These are phyloP conservation scores for Alnus glutinosa DNA, from an alignment of 306 rosid genomes.

Conservation along the genomic window DNA sequence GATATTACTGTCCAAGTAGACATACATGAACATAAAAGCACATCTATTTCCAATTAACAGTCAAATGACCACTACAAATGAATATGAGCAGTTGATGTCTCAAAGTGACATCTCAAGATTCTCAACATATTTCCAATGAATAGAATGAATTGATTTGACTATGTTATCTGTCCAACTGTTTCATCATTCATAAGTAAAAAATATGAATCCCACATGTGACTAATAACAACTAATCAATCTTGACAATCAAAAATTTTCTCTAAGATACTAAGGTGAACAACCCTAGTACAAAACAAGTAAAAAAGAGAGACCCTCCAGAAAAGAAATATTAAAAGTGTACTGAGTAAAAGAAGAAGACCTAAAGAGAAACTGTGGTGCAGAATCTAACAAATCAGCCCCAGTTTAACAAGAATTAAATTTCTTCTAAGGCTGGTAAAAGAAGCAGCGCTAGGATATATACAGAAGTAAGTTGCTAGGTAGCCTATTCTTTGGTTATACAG, in stretches of 20 bases:
- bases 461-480: too few species aligned
- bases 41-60: neutral
- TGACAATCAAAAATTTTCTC: too few species aligned
- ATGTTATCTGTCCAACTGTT: too few species aligned
- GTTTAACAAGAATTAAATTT: neutral
- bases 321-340: neutral
- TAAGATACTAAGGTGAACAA: too few species aligned
- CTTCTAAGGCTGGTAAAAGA: neutral
- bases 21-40: neutral
- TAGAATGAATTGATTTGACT: too few species aligned
- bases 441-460: neutral
- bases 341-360: neutral
- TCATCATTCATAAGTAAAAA: too few species aligned
- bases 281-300: too few species aligned
- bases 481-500: too few species aligned
- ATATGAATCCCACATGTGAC: too few species aligned
- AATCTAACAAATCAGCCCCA: neutral
- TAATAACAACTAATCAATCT: too few species aligned
- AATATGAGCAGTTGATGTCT: neutral
- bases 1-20: constrained; percentile 16
- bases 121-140: too few species aligned
- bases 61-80: neutral
- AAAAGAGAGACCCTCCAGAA: neutral
- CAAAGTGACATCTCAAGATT: neutral
- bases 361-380: neutral